Evolutionary conservation across 2,329 filamentous ascomycete species (phyloP).

Genomic region (Cladosporium sp.): DNA sequence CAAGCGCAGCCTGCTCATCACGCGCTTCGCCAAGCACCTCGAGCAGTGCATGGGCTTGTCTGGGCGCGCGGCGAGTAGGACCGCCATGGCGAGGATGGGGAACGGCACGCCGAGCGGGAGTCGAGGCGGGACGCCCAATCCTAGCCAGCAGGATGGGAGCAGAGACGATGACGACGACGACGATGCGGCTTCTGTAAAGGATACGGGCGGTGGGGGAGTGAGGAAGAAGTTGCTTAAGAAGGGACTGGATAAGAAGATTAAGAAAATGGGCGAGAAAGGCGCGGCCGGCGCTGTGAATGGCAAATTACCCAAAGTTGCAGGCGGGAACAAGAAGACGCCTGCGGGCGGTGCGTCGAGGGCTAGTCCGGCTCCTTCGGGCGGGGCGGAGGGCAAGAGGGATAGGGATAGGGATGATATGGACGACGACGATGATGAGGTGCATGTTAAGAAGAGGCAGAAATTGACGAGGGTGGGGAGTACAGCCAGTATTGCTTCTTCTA

Average conservation of each 20-base stretch:
- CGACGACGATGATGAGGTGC: constrained; percentile 15
- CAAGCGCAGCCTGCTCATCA: constrained; percentile 57
- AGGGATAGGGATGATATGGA: constrained; percentile 20
- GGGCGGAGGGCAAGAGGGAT: constrained; percentile 29
- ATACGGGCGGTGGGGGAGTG: constrained; percentile 24
- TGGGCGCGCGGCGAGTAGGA: constrained; percentile 47
- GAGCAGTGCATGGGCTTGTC: constrained; percentile 57
- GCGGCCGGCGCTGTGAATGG: constrained; percentile 18
- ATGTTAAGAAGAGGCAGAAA: constrained; percentile 35
- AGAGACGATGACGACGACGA: constrained; percentile 28
- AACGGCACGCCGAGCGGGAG: constrained; percentile 29
- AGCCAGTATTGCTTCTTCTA: constrained; percentile 27
- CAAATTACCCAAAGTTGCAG: constrained; percentile 27
- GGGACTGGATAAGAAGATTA: constrained; percentile 40
- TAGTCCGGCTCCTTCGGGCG: constrained; percentile 17
- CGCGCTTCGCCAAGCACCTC: constrained; percentile 56
- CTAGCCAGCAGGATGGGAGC: constrained; percentile 21
- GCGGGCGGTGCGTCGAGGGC: constrained; percentile 10
- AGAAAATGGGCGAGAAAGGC: constrained; percentile 37
- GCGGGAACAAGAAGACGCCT: constrained; percentile 19
- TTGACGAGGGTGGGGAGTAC: constrained; percentile 31
- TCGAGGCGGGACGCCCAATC: constrained; percentile 31
- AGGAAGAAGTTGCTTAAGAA: constrained; percentile 35
- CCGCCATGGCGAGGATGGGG: constrained; percentile 44
- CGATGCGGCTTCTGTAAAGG: constrained; percentile 22